phyloP scores from a whole-genome alignment of 2,329 filamentous ascomycete genomes.

The Zymoseptoria crescenta region DNA sequence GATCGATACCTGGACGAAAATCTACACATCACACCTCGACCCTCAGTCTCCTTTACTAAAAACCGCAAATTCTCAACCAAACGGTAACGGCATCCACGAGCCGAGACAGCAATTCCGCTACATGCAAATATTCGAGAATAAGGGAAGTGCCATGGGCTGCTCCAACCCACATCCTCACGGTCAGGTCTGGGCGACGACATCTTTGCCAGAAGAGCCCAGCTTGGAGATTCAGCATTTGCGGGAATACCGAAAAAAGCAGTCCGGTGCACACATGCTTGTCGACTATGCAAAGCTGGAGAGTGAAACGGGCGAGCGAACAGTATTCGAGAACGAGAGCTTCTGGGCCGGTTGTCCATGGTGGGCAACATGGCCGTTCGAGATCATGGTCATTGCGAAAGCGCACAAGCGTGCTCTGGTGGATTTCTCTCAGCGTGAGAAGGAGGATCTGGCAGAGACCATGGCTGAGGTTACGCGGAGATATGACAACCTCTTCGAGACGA shows the following conservation, averaged over 20 bases:
- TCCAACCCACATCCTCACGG: constrained; percentile 97
- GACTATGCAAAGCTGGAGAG: constrained; percentile 83
- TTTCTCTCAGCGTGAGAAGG: constrained; percentile 61
- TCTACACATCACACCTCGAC: constrained; percentile 77
- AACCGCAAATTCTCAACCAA: constrained; percentile 33
- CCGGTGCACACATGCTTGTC: constrained; percentile 66
- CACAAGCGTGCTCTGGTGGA: constrained; percentile 83
- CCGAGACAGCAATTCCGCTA: constrained; percentile 77
- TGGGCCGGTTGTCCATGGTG: constrained; percentile 92
- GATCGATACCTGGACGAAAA: constrained; percentile 81
- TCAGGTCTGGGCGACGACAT: constrained; percentile 91
- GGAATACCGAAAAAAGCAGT: constrained; percentile 67
- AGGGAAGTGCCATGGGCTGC: constrained; percentile 95
- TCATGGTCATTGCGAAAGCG: constrained; percentile 75
- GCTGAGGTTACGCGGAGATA: constrained; percentile 85
- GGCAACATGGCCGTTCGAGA: constrained; percentile 96
- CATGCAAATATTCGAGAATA: constrained; percentile 99
- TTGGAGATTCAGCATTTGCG: constrained; percentile 71
- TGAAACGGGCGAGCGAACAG: constrained; percentile 72
- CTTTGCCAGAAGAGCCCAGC: constrained; percentile 78
- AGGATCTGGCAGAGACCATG: constrained; percentile 71
- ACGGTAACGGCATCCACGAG: constrained; percentile 38
- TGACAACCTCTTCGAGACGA: constrained; percentile 94
- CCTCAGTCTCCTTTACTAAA: constrained; percentile 57
- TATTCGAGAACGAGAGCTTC: constrained; percentile 81